Evolutionary conservation across 441 rosid genomes (phyloP).

Genomic region (Aquilaria agallochum): DNA sequence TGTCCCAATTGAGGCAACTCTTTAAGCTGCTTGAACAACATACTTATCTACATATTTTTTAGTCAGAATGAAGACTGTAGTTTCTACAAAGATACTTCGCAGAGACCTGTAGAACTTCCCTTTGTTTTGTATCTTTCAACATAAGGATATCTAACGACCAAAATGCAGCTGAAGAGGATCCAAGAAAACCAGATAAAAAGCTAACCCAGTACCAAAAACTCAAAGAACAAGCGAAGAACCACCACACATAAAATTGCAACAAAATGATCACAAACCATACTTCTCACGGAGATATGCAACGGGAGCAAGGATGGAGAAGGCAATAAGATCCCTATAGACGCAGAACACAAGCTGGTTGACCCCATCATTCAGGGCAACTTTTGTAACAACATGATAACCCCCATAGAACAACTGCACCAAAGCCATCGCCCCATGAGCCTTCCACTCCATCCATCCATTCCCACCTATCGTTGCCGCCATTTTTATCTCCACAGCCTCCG

Average conservation of each 20-base stretch:
- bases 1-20: no score
- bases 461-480: constrained; percentile 6
- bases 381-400: constrained; percentile 94
- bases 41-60: no score
- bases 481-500: background rate
- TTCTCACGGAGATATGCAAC: constrained; percentile 80
- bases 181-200: constrained; percentile 4
- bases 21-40: no score
- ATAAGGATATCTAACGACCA: no score
- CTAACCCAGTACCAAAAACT: no score
- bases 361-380: constrained; percentile 90
- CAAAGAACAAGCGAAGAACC: constrained; percentile 4
- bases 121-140: no score
- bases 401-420: constrained; percentile 80
- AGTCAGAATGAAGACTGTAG: no score
- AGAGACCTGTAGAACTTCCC: no score
- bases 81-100: no score
- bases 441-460: constrained; percentile 17
- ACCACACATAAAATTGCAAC: background rate
- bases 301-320: constrained; percentile 85
- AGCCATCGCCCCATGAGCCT: constrained; percentile 81
- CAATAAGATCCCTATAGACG: constrained; percentile 86
- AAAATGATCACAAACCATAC: constrained; percentile 24
- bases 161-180: no score
- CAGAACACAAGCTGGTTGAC: constrained; percentile 96